A percentile compares a stretch with the other conserved stretches of the same genome.
These are phyloP conservation scores for Neopestalotiopsis sp. DNA, from an alignment of 2,329 filamentous ascomycete species.

Conservation along the genomic window DNA sequence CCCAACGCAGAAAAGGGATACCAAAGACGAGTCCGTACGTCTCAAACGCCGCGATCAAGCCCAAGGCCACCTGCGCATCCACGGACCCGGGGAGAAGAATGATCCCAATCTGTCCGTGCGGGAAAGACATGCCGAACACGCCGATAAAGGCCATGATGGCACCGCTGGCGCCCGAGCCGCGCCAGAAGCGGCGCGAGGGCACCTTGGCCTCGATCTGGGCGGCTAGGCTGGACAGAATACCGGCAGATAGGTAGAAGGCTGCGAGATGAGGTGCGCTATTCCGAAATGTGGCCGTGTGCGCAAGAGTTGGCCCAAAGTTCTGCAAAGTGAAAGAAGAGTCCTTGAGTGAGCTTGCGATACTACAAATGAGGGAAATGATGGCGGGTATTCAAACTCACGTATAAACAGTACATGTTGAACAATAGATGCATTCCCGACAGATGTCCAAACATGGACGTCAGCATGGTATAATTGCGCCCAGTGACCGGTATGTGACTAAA, in stretches of 20 bases:
- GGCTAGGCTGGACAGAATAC: slow-evolving; percentile 30
- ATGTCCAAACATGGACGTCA: slow-evolving; percentile 35
- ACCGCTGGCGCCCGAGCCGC: slow-evolving; percentile 30
- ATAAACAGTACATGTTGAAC: slow-evolving; percentile 30
- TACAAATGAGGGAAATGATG: too few relatives aligned
- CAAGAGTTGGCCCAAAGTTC: slow-evolving; percentile 23
- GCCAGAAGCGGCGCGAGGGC: slow-evolving; percentile 22
- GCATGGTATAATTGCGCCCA: slow-evolving; percentile 30
- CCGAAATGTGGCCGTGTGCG: slow-evolving; percentile 23
- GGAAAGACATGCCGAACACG: slow-evolving; percentile 25
- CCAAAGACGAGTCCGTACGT: slow-evolving; percentile 29
- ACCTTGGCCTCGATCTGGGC: slow-evolving; percentile 27
- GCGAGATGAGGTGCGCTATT: slow-evolving; percentile 29
- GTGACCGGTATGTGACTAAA: slow-evolving; percentile 27
- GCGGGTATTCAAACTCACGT: slow-evolving; percentile 1
- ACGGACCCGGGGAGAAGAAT: slow-evolving; percentile 28
- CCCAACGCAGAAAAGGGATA: slow-evolving; percentile 23
- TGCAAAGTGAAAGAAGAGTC: not conserved
- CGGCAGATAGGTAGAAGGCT: slow-evolving; percentile 35
- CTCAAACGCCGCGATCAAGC: slow-evolving; percentile 28
- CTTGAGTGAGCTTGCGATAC: not conserved
- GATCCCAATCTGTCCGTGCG: slow-evolving; percentile 27
- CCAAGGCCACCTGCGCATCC: slow-evolving; percentile 21
- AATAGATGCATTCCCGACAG: slow-evolving; percentile 25
- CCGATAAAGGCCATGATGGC: slow-evolving; percentile 32